Evolutionary conservation across 805 yeast species (phyloP), one percentile per base, ranked within the genome.

Genomic region (Spathaspora gorwiae): DNA sequence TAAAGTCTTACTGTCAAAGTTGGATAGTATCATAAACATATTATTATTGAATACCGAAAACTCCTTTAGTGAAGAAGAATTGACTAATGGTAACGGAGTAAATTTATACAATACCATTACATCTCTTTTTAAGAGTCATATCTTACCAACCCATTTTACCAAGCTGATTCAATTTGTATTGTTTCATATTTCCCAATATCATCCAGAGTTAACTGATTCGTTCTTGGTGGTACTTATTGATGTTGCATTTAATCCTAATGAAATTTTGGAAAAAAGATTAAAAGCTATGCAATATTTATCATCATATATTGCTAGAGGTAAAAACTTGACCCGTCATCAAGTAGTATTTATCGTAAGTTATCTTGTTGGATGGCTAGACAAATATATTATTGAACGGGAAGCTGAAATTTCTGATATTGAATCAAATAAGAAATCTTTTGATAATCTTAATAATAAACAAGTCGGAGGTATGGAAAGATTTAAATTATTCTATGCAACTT

Each of bases 271-370:
- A 45, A 84, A 81, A 52, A 78, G 95, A 54, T 80, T 89, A 52
- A 90, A 90, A 68, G 86, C 97, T 2, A 78, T 90, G 77, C 98
- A 94, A 64, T 92, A 94, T 61, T 75, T 92, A 45, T 83, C 96
- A 1, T 88, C 97, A 2, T 92, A 83, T 58, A 80, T 92, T 47
- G 94, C 98, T 1, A 77, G 99, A 45, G 96, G 96, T 9, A 80
- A 81, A 51, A 78, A 79, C 36, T 70, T 92, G 27, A 71, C 87
- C 1, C 78, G 79, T 43, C 73, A 79, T 34, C 97, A 92, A 64
- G 75, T 94, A 15, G 74, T 84, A 7, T 87, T 87, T 61, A 90
- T 94, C 12, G 79, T 88, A n/a, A 79, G 87, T 47, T 88, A 87
- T 60, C 70, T 92, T 36, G 79, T 85, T 24, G 83, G 84, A 24